phyloP scores from a whole-genome alignment of 2,329 filamentous ascomycete genomes.

The Arthrocladium fulminans region DNA sequence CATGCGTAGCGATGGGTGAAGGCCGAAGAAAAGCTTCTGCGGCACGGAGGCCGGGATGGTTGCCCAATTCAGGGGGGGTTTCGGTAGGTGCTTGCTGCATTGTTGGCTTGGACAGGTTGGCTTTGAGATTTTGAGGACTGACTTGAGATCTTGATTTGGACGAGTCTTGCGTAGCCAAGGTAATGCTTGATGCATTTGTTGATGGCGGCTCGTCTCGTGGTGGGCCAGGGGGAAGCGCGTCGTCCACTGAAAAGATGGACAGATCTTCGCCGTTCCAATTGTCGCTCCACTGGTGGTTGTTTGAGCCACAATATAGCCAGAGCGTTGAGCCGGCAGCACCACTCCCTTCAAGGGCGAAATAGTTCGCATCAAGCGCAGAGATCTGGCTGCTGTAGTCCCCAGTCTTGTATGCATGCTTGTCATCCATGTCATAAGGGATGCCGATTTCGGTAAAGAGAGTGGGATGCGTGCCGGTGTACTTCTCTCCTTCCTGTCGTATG shows the following conservation, averaged over 20 bases:
- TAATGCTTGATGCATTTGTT: slow-evolving; percentile 34
- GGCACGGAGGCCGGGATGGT: slow-evolving; percentile 67
- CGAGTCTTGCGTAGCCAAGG: slow-evolving; percentile 38
- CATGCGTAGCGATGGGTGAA: slow-evolving; percentile 65
- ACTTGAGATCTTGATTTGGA: slow-evolving; percentile 43
- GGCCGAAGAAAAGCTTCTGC: slow-evolving; percentile 90
- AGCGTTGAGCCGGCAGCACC: slow-evolving; percentile 75
- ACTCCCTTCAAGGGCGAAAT: slow-evolving; percentile 81
- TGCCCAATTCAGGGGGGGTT: slow-evolving; percentile 50
- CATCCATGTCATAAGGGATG: slow-evolving; percentile 98
- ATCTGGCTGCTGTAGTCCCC: slow-evolving; percentile 92
- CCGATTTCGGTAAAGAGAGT: slow-evolving; percentile 91
- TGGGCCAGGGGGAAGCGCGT: slow-evolving; percentile 48
- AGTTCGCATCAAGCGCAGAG: slow-evolving; percentile 89
- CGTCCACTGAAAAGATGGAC: slow-evolving; percentile 79
- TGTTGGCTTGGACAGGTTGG: slow-evolving; percentile 50
- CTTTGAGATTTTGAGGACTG: slow-evolving; percentile 66
- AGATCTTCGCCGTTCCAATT: slow-evolving; percentile 97
- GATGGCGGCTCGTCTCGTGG: slow-evolving; percentile 25
- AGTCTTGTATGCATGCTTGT: slow-evolving; percentile 88
- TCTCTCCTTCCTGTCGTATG: slow-evolving; percentile 76
- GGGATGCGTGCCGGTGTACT: slow-evolving; percentile 80
- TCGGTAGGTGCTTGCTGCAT: slow-evolving; percentile 50
- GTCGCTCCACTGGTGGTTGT: slow-evolving; percentile 81
- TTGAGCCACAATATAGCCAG: slow-evolving; percentile 77